Evolutionary conservation across 2,329 filamentous ascomycete species (phyloP), one percentile per base, ranked within the genome.

Genomic region (Epichloe baconii): DNA sequence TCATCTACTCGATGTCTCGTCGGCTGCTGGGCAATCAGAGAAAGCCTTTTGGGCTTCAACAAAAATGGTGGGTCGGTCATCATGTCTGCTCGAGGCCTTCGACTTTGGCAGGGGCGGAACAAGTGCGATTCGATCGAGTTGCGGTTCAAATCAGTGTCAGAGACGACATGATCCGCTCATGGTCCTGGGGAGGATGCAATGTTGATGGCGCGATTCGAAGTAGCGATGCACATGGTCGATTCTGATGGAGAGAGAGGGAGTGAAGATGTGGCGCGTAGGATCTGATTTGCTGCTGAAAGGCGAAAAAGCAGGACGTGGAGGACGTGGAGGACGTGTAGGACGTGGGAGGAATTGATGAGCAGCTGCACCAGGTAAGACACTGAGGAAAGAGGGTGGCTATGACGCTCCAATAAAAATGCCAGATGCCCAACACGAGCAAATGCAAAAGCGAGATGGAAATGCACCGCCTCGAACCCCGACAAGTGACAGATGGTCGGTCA

Each of bases 1-100:
- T 84, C 79, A 47, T 67, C 62, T 34, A 63, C 66, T 50, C 68
- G 70, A 49, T 69, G 69, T 55, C 71, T 71, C n/a, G 71, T 66
- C 21, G 75, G 73, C 8, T 75, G 74, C 52, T 59, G 55, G 53
- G 54, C 52, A 42, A 63, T 57, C 52, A 63, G 59, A 51, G 61
- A 57, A 52, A 64, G 62, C 59, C 66, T 60, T 58, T 60, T 58
- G 47, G 66, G 64, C 63, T 61, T 62, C 49, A 63, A 56, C 37
- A 67, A 57, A 49, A 62, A 57, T 12, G 62, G 47, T 7, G 61
- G 56, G 51, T 70, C 66, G 57, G 57, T 64, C 65, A 70, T 69
- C 48, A 52, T 62, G 40, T 54, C 44, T 36, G 47, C 44, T 52
- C 48, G 43, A 38, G 12, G 36, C 41, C 21, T 4, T 43, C n/a